Conservation (phyloP, 2,329 filamentous ascomycete species). For the Stachybotrys chartarum region DNA sequence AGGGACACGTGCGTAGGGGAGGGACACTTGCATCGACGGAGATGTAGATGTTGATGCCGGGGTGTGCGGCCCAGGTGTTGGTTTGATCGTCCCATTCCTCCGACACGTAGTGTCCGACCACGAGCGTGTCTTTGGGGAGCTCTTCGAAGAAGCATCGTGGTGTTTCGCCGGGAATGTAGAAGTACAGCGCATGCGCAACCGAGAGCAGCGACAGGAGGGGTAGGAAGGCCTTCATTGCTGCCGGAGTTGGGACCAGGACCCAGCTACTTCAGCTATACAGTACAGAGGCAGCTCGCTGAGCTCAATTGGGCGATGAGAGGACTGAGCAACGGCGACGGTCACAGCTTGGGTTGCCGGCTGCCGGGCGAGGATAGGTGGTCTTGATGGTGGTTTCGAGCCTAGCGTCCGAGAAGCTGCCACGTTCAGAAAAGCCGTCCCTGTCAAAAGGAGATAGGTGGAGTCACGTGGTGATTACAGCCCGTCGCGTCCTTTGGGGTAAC, state of each 20-base stretch:
- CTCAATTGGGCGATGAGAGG: not conserved
- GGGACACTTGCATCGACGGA: constrained; percentile 65
- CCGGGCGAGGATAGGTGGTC: not conserved
- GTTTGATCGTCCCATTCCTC: constrained; percentile 73
- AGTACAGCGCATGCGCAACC: constrained; percentile 77
- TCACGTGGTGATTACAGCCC: constrained; percentile 25
- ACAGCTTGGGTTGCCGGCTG: not conserved
- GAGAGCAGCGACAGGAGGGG: constrained; percentile 59
- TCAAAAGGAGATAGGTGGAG: constrained; percentile 18
- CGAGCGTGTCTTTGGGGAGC: constrained; percentile 91
- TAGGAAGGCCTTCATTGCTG: constrained; percentile 52
- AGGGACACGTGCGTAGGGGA: not conserved
- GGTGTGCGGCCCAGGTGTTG: constrained; percentile 63
- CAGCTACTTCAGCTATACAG: not conserved
- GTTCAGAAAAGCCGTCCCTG: constrained; percentile 34
- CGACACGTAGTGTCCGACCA: constrained; percentile 86
- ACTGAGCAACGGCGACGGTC: too few species aligned
- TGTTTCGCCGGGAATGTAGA: constrained; percentile 80
- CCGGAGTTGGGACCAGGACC: not conserved
- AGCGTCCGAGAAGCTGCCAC: constrained; percentile 39
- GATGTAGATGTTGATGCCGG: constrained; percentile 76
- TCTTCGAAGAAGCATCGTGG: constrained; percentile 99
- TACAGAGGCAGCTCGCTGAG: not conserved
- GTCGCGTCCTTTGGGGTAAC: not conserved
- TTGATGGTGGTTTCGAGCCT: not conserved